Evolutionary conservation across 352 stramenopile genomes (phyloP), one percentile per base, ranked within the genome.

Genomic region (Pythium folliculosum): DNA sequence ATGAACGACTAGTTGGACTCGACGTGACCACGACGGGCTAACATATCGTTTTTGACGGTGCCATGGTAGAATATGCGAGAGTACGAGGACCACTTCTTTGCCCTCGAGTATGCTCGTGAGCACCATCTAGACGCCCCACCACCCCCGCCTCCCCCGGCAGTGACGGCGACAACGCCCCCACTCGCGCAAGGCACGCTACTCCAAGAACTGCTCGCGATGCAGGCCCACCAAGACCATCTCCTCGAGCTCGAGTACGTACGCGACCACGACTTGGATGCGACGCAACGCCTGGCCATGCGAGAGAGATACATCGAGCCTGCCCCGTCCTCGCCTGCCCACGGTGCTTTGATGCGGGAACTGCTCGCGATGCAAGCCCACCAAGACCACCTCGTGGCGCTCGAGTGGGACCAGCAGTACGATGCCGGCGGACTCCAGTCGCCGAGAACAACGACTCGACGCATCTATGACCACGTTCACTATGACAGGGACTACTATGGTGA

Each of bases 41-140:
- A 32, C 27, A 32, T 6, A 32, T 32, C 27, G 3, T 55, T 55
- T 12, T 16, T 13, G 17, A 7, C 40, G 23, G 8, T 54, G 4
- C 48, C n/a, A 32, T 32, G 17, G 0, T 5, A 90, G 82, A 89
- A 90, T 51, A 83, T 78, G 52, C 72, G 82, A 64, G 82, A 90
- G 51, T 86, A 85, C 40, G 70, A 86, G 38, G 71, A 58, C 32
- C 51, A 58, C 35, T 16, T 23, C 51, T 19, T 58, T 13, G 51
- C 51, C 0, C 16, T 58, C 19, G 51, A 58, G n/a, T 68, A 40
- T 73, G 79, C 22, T 54, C 77, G 51, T 73, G 60, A 2, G 64
- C 30, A 25, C 51, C 21, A 44, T 27, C 3, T 25, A 27, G 51
- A 21, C 6, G 27, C 8, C 2, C 22, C 50, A 3, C 30, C 40